Base-by-base conservation (phyloP, 2,329 filamentous ascomycete genomes). In the Penicillium janthinellum region DNA sequence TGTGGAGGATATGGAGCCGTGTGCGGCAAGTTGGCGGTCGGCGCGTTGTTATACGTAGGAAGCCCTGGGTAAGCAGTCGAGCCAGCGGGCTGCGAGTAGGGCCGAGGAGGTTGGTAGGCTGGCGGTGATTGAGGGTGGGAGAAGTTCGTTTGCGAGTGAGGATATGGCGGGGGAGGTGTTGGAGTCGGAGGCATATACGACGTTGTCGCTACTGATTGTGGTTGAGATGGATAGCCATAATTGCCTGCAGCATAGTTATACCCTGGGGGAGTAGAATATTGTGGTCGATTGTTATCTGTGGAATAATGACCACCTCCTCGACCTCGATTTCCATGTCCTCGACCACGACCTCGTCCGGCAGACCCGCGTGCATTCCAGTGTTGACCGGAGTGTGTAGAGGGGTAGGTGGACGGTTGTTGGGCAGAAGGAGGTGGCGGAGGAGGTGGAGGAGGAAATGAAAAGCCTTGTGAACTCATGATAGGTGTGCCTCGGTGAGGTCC, bases 401-500 rank as follows among this genome's bases (percentile, higher is more conserved):
- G 58, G 54, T 67, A 62, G 54, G 64, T 49, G 54, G 67, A 54
- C n/a, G 61, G 57, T 52, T 67, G 69, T 41, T 68, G 68, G 48
- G 62, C 35, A 51, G 67, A 52, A 52, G 66, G 68, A 34, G 68
- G 75, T 37, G 77, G 78, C 39, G 77, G 78, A 22, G 78, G 78
- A 17, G 78, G 78, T 37, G 79, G 79, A 20, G 78, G 78, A 59
- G 79, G 78, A 64, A 80, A 81, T 44, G 78, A 75, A 67, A 81
- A 81, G 28, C 75, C 76, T 68, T 78, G 74, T 54, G 76, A 71
- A 66, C 69, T 73, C 76, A 78, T 78, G 56, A 56, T 70, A 61
- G 56, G 55, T 52, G 63, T 53, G 64, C 61, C 67, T 71, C 68
- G 61, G 41, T 63, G 63, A 63, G 65, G 55, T 66, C 57, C 67